Evolutionary conservation across 306 rosid genomes (phyloP).

Genomic region (Sesbania bispinosa): DNA sequence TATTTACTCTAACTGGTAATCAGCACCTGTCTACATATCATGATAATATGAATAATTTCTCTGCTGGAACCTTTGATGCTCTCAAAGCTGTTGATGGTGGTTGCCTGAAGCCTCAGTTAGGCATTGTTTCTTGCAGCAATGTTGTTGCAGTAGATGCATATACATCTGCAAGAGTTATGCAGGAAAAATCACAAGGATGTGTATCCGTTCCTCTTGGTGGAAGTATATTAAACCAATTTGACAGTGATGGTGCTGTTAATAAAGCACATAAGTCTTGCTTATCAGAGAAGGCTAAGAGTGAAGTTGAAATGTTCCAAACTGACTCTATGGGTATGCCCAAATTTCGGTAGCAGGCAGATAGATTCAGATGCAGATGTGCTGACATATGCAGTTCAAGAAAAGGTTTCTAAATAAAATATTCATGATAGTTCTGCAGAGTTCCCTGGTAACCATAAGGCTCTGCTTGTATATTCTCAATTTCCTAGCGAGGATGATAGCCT

Average conservation of each 20-base stretch:
- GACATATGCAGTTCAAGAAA: constrained; percentile 26
- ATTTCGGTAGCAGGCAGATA: constrained; percentile 24
- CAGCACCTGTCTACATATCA: constrained; percentile 19
- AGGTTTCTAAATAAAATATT: constrained; percentile 30
- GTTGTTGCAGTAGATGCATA: constrained; percentile 22
- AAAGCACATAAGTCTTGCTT: constrained; percentile 33
- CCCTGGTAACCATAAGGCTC: constrained; percentile 30
- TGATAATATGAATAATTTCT: constrained; percentile 27
- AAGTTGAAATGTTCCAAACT: constrained; percentile 39
- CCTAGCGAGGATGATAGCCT: constrained; percentile 26
- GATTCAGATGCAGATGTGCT: constrained; percentile 27
- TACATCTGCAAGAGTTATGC: constrained; percentile 18
- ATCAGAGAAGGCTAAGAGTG: constrained; percentile 31
- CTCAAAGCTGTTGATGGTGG: constrained; percentile 27
- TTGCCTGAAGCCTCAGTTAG: constrained; percentile 32
- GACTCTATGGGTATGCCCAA: constrained; percentile 27
- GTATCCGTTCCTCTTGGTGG: constrained; percentile 25
- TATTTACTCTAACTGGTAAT: constrained; percentile 21
- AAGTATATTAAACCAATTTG: constrained; percentile 24
- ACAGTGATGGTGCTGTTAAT: constrained; percentile 24
- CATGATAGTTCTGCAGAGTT: constrained; percentile 35
- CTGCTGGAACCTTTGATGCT: constrained; percentile 29
- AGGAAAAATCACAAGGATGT: constrained; percentile 27
- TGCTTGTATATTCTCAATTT: constrained; percentile 40
- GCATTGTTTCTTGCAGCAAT: constrained; percentile 25